Base-by-base conservation (phyloP, 495 filamentous ascomycete genomes). In the Glonium stellatum region DNA sequence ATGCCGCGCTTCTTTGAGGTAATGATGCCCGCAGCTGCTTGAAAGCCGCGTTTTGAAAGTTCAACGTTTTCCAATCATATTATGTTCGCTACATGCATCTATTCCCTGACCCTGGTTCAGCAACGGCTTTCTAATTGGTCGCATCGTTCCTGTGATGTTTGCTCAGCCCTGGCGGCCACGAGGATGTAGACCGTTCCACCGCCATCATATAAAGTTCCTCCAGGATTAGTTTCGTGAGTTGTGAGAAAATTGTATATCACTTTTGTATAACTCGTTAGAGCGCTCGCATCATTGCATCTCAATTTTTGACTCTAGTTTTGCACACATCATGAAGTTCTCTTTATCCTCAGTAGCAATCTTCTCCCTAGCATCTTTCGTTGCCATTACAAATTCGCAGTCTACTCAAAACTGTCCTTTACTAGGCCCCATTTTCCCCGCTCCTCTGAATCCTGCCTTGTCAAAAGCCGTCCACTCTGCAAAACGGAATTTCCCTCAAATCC, bases 341-440 rank as follows among this genome's bases (percentile, higher is more conserved):
- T 23, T 50, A 11, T 50, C 11, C 3, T 23, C 47, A 18, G 4
- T 1, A 4, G 22, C n/a, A 12, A 4, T 50, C 12, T 50, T 21
- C 3, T 3, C 47, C 23, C 23, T 50, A 11, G n/a, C 47, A 4
- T 50, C 4, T 50, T 50, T 21, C n/a, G 21, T 11, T 18, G 47
- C 2, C 47, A n/a, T 50, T 11, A 11, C 47, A 50, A 23, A 15
- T 23, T 11, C 47, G 22, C 47, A 50, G 22, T 5, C 47, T 23
- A 22, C 18, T 23, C 3, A 50, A 21, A 50, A 50, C 48, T 54
- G 49, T 18, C 50, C 50, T 13, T 10, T 60, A 1, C 31, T 54
- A 18, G 58, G 58, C 6, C 58, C 58, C 15, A 35, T 55, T 11
- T 60, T 60, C 19, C 58, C 50, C 0, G n/a, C 58, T 9, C 35